Base-by-base conservation (phyloP, 169 alveolate genomes). In the Sarcocystis neurona region DNA sequence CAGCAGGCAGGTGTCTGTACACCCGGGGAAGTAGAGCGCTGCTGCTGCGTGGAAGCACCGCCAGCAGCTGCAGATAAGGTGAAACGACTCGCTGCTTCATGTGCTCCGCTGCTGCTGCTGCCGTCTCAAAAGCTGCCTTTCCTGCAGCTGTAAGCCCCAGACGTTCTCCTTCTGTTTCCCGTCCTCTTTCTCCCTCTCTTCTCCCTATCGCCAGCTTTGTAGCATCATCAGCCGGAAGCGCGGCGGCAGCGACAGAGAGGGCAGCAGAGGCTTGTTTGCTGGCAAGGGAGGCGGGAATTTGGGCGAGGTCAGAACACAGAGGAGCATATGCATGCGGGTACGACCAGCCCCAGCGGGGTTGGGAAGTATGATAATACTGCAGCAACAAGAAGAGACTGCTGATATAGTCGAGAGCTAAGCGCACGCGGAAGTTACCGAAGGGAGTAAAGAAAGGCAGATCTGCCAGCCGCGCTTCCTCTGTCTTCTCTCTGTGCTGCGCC, bases 271-370 rank as follows among this genome's bases (percentile, higher is more conserved):
- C 75, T 53, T 53, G 12, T 23, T 53, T 53, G 66, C 66, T 12
- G 23, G 12, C 30, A 53, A 53, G 66, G 23, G 23, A 15, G 66
- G 23, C 12, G 66, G 66, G 23, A 53, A 53, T 12, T 53, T 23
- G 80, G 4, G 53, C 32, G 50, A 89, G 75, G 41, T 89, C 92
- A 0, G 87, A 77, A 0, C 85, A 80, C 56, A 89, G 75, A 15
- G 92, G 99, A 30, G 99, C 99, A 92, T 98, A 99, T 94, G 98
- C 99, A 92, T 94, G 98, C 23, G 99, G 99, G 92, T 97, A 99
- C 94, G 89, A 98, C 99, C 99, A 99, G 50, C 96, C 97, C 99
- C 99, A 99, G 92, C 98, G 94, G 66, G 97, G 97, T 47, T 98
- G 96, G 32, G 99, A 99, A 88, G 96, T 96, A 72, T 84, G 87